phyloP scores from a whole-genome alignment of 164 flowering plant species.

The Vitis amurensis region DNA sequence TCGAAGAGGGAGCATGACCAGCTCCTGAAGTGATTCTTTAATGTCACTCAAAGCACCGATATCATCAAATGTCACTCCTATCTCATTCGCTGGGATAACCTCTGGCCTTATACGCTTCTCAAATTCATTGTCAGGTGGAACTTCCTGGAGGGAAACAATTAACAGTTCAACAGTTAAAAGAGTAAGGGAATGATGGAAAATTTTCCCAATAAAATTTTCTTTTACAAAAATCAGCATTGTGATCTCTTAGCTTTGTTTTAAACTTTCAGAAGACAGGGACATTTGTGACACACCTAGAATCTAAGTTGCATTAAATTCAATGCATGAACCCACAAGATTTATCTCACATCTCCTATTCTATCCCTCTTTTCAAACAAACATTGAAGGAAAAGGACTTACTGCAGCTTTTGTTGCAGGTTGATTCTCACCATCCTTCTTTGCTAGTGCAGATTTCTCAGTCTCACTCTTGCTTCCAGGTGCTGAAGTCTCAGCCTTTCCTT shows the following conservation, averaged over 20 bases:
- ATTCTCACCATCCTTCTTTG: slow-evolving; percentile 42
- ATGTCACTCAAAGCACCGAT: slow-evolving; percentile 53
- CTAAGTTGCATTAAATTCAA: background rate
- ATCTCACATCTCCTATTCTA: background rate
- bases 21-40: slow-evolving; percentile 59
- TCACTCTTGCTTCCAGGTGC: slow-evolving; percentile 35
- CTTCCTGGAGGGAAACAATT: slow-evolving; percentile 28
- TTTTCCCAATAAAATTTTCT: too few relatives aligned
- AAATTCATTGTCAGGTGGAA: slow-evolving; percentile 52
- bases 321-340: slow-evolving; percentile 3
- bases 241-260: too few relatives aligned
- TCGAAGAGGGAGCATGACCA: slow-evolving; percentile 62
- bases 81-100: slow-evolving; percentile 55
- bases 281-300: background rate
- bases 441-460: slow-evolving; percentile 28
- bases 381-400: slow-evolving; percentile 21
- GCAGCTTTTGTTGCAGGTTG: slow-evolving; percentile 30
- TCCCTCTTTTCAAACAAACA: too few relatives aligned
- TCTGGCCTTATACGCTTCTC: slow-evolving; percentile 61
- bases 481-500: slow-evolving; percentile 28
- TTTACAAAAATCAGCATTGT: background rate
- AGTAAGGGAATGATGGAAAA: too few relatives aligned
- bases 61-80: slow-evolving; percentile 50
- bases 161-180: background rate
- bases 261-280: background rate